Evolutionary conservation across 257 asterid species (phyloP).

Genomic region (Datura wrightii): DNA sequence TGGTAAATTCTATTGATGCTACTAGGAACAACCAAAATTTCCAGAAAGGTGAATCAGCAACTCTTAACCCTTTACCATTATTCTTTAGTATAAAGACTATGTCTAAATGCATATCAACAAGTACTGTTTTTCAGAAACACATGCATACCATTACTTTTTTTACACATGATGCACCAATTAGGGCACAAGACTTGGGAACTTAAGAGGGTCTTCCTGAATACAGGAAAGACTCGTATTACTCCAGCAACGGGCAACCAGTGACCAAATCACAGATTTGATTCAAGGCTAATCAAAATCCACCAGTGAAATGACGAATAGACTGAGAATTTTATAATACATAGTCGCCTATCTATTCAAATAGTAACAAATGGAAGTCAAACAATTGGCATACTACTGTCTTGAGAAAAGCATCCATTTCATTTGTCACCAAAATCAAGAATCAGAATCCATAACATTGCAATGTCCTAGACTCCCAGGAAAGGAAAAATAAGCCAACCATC

Average conservation of each 20-base stretch:
- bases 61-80: background rate
- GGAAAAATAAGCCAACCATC: background rate
- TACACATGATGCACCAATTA: background rate
- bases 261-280: background rate
- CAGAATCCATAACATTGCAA: background rate
- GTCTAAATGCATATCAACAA: conserved; percentile 8
- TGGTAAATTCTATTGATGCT: background rate
- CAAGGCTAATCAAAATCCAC: background rate
- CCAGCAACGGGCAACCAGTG: background rate
- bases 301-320: background rate
- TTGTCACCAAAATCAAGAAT: conserved; percentile 23
- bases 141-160: background rate
- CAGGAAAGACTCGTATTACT: background rate
- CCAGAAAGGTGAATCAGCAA: conserved; percentile 5
- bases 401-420: background rate
- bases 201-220: background rate
- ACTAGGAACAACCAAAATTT: background rate
- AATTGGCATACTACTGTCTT: background rate
- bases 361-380: background rate
- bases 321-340: background rate
- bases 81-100: background rate
- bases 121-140: background rate
- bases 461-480: no score
- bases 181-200: background rate
- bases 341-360: background rate